These are phyloP conservation scores for Solanum hybrid DNA, from an alignment of 305 asterid species.

Conservation along the genomic window DNA sequence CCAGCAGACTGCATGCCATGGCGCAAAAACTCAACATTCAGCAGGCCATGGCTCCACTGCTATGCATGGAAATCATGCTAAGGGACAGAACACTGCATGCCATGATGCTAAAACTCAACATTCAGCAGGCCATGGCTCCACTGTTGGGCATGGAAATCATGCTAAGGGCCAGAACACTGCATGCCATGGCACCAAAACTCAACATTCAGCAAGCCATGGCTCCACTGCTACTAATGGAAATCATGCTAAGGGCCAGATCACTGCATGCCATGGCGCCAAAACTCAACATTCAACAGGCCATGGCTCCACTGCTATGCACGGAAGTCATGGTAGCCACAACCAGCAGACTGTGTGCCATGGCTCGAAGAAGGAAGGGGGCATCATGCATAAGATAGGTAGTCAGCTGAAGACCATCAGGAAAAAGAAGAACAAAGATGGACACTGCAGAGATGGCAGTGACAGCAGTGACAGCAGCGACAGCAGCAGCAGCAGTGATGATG, in stretches of 20 bases:
- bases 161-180: not conserved
- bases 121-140: slow-evolving; percentile 1
- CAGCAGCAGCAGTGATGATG: slow-evolving; percentile 9
- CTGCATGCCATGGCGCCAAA: not conserved
- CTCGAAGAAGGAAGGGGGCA: slow-evolving; percentile 7
- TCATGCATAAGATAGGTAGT: slow-evolving; percentile 1
- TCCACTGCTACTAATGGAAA: not conserved
- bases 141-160: not conserved
- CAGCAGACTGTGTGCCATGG: not conserved
- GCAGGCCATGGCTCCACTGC: not conserved
- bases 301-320: not conserved
- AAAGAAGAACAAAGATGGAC: slow-evolving; percentile 7
- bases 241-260: not conserved
- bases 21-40: not conserved
- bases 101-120: not conserved
- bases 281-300: not conserved
- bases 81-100: not conserved
- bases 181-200: not conserved
- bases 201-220: not conserved
- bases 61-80: not conserved
- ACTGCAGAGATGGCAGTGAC: slow-evolving; percentile 4
- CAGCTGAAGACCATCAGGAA: slow-evolving; percentile 4
- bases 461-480: slow-evolving; percentile 9
- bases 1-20: not conserved
- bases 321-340: not conserved